Percentiles rank a stretch among this genome's conserved stretches.
These are phyloP conservation scores for Xylaria sp. DNA, from an alignment of 495 filamentous ascomycete species.

Conservation along the genomic window DNA sequence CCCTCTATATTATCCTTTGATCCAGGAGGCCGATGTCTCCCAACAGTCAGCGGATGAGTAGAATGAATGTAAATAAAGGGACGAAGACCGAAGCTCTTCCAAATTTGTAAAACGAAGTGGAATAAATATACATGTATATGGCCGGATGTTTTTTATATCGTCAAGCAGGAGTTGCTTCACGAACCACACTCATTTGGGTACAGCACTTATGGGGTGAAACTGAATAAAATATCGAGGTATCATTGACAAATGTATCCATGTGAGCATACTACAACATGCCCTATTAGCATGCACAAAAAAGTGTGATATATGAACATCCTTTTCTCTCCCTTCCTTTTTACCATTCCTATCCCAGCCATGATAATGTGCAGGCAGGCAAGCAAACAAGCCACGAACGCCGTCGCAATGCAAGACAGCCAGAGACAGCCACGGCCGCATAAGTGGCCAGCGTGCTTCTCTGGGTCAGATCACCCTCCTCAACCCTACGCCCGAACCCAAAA, in stretches of 20 bases:
- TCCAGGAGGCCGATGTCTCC: not conserved
- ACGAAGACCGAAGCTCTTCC: too few relatives aligned
- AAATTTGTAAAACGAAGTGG: too few relatives aligned
- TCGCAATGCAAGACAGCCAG: slow-evolving; percentile 50
- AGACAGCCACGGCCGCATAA: slow-evolving; percentile 17
- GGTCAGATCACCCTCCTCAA: not conserved
- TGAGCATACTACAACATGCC: not conserved
- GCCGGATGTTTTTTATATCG: too few relatives aligned
- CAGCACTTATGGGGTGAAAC: not conserved
- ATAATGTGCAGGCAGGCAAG: slow-evolving; percentile 22
- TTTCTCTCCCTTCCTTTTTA: slow-evolving; percentile 11
- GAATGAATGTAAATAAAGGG: too few relatives aligned
- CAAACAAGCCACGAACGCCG: slow-evolving; percentile 43
- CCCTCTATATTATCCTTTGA: slow-evolving; percentile 20
- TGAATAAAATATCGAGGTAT: slow-evolving; percentile 7
- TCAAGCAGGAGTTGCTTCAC: not conserved
- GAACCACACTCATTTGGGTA: not conserved
- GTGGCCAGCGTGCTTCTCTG: slow-evolving; percentile 1
- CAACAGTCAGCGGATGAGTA: too few relatives aligned
- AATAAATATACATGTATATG: too few relatives aligned
- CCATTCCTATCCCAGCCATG: slow-evolving; percentile 8
- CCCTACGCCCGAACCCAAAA: not conserved
- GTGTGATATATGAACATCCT: not conserved
- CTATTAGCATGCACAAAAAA: not conserved
- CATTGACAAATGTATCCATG: not conserved